These are phyloP conservation scores for Calonectria crousiana DNA, from an alignment of 2,329 filamentous ascomycete genomes.

Conservation along the genomic window DNA sequence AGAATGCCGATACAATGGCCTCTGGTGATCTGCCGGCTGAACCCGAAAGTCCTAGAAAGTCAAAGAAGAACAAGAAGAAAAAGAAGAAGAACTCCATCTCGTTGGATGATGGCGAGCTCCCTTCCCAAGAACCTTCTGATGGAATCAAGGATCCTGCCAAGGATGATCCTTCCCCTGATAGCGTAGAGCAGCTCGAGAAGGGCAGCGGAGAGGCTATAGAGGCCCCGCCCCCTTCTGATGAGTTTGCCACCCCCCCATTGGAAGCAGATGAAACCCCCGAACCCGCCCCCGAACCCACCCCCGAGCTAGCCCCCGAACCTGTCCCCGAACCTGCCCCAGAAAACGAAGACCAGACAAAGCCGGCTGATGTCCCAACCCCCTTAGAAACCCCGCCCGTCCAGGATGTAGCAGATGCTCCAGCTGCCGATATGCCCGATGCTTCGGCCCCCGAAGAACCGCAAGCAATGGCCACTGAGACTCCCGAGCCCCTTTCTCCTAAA, in stretches of 20 bases:
- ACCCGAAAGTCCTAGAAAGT: conserved; percentile 32
- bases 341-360: conserved; percentile 39
- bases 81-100: conserved; percentile 40
- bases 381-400: conserved; percentile 35
- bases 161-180: conserved; percentile 22
- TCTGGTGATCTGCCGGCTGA: conserved; percentile 17
- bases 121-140: conserved; percentile 25
- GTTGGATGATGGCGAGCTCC: conserved; percentile 28
- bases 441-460: too few species aligned
- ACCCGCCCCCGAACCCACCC: conserved; percentile 25
- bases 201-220: conserved; percentile 20
- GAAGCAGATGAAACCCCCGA: conserved; percentile 37
- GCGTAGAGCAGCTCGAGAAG: conserved; percentile 15
- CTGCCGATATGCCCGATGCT: conserved; percentile 25
- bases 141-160: conserved; percentile 11
- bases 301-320: conserved; percentile 30
- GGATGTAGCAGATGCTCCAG: conserved; percentile 35
- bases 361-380: conserved; percentile 41
- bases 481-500: conserved; percentile 34
- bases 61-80: conserved; percentile 56
- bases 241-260: conserved; percentile 12
- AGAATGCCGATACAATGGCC: not conserved
- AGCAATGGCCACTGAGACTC: conserved; percentile 32
- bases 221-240: conserved; percentile 18
- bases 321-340: conserved; percentile 33